Evolutionary conservation across 345 rosid genomes (phyloP).

Genomic region (Rhizophora apiculata): DNA sequence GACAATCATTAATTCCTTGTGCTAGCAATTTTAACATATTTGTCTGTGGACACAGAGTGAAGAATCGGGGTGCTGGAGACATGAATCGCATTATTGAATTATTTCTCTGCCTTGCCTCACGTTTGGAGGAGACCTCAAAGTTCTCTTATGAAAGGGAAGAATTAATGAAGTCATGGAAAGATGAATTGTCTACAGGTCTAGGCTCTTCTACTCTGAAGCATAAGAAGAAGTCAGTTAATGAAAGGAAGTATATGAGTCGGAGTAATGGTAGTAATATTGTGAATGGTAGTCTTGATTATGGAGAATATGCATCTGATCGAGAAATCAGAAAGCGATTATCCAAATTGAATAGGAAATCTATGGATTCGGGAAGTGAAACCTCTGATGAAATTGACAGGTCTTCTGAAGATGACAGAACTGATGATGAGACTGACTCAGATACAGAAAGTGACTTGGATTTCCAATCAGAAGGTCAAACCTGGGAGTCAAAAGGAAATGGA

Average conservation of each 20-base stretch:
- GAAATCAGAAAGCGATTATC: constrained; percentile 84
- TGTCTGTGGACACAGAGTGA: constrained; percentile 51
- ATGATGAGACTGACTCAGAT: constrained; percentile 64
- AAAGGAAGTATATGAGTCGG: constrained; percentile 67
- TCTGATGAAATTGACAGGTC: constrained; percentile 69
- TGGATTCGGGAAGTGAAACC: constrained; percentile 89
- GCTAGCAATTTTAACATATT: constrained; percentile 10
- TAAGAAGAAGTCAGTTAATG: constrained; percentile 57
- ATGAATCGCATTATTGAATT: constrained; percentile 68
- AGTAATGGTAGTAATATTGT: constrained; percentile 45
- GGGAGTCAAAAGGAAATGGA: constrained; percentile 58
- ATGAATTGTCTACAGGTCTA: constrained; percentile 51
- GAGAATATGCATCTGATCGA: constrained; percentile 85
- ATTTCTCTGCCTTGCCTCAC: constrained; percentile 86
- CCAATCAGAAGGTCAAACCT: constrained; percentile 53
- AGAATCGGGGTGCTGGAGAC: constrained; percentile 71
- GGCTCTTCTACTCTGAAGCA: constrained; percentile 53
- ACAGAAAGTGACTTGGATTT: constrained; percentile 86
- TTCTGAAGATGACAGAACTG: constrained; percentile 65
- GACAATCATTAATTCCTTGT: constrained; percentile 1
- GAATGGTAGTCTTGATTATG: constrained; percentile 56
- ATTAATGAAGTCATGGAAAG: constrained; percentile 77
- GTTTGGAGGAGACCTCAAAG: constrained; percentile 77
- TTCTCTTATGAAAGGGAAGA: constrained; percentile 75
- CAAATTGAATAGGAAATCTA: constrained; percentile 72